These are phyloP conservation scores for Crassisporium funariophilum DNA, from an alignment of 768 basidiomycete species.

Conservation along the genomic window DNA sequence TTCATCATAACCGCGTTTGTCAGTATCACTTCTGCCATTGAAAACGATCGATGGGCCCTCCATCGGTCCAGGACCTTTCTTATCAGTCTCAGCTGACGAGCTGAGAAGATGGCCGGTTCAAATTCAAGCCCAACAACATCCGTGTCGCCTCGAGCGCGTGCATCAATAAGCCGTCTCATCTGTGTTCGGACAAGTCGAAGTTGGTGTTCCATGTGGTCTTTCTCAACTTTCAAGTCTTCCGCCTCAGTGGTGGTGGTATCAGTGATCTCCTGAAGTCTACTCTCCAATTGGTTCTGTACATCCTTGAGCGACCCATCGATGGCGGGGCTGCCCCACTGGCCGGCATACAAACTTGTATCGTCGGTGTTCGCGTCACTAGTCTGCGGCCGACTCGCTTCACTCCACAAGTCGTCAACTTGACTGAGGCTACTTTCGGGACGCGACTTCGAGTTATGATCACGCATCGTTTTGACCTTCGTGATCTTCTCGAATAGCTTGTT, in stretches of 20 bases:
- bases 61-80: slow-evolving; percentile 83
- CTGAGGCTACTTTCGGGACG: slow-evolving; percentile 90
- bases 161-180: slow-evolving; percentile 80
- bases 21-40: slow-evolving; percentile 89
- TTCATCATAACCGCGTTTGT: slow-evolving; percentile 85
- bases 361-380: slow-evolving; percentile 82
- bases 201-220: slow-evolving; percentile 92
- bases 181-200: slow-evolving; percentile 77
- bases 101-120: slow-evolving; percentile 83
- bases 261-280: slow-evolving; percentile 61
- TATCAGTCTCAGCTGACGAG: slow-evolving; percentile 79
- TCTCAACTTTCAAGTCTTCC: slow-evolving; percentile 87
- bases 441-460: slow-evolving; percentile 77
- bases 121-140: slow-evolving; percentile 64
- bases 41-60: slow-evolving; percentile 82
- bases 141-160: slow-evolving; percentile 73
- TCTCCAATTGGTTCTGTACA: slow-evolving; percentile 76
- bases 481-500: slow-evolving; percentile 95
- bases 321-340: slow-evolving; percentile 61
- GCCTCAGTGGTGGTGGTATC: slow-evolving; percentile 59
- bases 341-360: slow-evolving; percentile 81
- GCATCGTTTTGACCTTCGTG: slow-evolving; percentile 86
- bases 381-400: slow-evolving; percentile 80
- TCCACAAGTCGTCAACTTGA: slow-evolving; percentile 87
- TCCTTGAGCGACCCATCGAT: slow-evolving; percentile 67